phyloP scores from a whole-genome alignment of 345 rosid genomes.

The Euphorbia pulcherrima region DNA sequence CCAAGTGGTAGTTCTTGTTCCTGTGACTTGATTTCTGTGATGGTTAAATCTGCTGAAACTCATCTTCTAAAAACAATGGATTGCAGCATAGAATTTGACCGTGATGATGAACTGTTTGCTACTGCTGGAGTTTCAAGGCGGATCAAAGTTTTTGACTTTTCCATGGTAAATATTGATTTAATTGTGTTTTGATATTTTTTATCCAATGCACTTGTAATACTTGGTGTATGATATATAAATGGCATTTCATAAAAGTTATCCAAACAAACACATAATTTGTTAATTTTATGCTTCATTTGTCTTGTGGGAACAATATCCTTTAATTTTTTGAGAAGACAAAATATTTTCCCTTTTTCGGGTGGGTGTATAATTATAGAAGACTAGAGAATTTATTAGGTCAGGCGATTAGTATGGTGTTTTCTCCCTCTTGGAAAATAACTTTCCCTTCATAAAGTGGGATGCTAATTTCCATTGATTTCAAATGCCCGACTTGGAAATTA shows the following conservation, averaged over 20 bases:
- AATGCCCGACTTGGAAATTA: too few species aligned
- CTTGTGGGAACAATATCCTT: too few species aligned
- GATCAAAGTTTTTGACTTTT: constrained; percentile 91
- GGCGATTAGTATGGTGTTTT: too few species aligned
- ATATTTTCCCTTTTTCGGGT: too few species aligned
- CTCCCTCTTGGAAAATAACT: too few species aligned
- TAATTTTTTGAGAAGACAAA: too few species aligned
- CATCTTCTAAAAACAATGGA: constrained; percentile 11
- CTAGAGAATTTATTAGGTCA: too few species aligned
- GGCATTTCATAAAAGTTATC: not conserved
- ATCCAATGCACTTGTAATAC: not conserved
- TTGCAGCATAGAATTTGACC: constrained; percentile 94
- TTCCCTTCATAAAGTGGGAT: too few species aligned
- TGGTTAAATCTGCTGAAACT: constrained; percentile 15
- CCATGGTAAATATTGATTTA: constrained; percentile 52
- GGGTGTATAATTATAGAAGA: too few species aligned
- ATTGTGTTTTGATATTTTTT: not conserved
- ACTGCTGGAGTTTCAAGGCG: constrained; percentile 97
- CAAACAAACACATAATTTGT: not conserved
- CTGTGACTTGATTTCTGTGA: not conserved
- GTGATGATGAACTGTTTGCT: constrained; percentile 95
- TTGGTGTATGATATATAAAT: not conserved
- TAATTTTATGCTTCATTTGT: not conserved
- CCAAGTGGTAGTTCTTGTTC: not conserved
- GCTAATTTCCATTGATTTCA: too few species aligned